Base-by-base conservation (phyloP, 192 early-diverging fungal species). In the Mortierella alpina region DNA sequence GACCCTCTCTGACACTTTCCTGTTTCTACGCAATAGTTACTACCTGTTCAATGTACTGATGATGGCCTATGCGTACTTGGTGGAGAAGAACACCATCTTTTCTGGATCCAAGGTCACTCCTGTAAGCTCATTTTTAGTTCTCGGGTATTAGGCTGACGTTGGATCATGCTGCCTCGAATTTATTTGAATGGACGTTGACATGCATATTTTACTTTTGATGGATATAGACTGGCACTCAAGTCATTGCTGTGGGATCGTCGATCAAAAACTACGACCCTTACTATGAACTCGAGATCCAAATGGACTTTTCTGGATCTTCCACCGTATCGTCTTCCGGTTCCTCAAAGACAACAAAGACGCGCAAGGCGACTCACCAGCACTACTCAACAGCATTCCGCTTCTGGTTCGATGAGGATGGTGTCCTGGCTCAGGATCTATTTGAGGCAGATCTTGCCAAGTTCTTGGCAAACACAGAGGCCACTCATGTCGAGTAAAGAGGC, bases 371-470 rank as follows among this genome's bases (percentile, higher is more conserved):
- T 51, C 84, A 91, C 68, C 84, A 87, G 57, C 83, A 84, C 44
- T 85, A 89, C 59, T 85, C 76, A 51, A 85, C 85, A 78, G 85
- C 86, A 13, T 90, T 90, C 73, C 80, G 83, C 23, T 75, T 72
- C 61, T 92, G 91, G 91, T 92, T 90, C 73, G 85, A 90, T 75
- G 89, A 89, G 50, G 88, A 90, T 68, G 91, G 91, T 63, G 86
- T 90, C 64, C 76, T 92, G 76, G 88, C 83, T 18, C 55, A 72
- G 39, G 84, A 83, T 50, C 80, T 59, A 54, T 88, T 92, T 72
- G 85, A 90, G 62, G 68, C 77, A 31, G 90, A 91, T 66, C 52
- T 90, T 18, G 79, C 65, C 17, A 75, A 77, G 23, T 85, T 85
- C 15, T 68, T 91, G 42, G 80, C 84, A 22, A 83, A 84, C 45